Percentiles rank a stretch among this genome's conserved stretches.
Evolutionary conservation across 2,329 filamentous ascomycete genomes (phyloP).

Genomic region (Clonostachys byssicola): DNA sequence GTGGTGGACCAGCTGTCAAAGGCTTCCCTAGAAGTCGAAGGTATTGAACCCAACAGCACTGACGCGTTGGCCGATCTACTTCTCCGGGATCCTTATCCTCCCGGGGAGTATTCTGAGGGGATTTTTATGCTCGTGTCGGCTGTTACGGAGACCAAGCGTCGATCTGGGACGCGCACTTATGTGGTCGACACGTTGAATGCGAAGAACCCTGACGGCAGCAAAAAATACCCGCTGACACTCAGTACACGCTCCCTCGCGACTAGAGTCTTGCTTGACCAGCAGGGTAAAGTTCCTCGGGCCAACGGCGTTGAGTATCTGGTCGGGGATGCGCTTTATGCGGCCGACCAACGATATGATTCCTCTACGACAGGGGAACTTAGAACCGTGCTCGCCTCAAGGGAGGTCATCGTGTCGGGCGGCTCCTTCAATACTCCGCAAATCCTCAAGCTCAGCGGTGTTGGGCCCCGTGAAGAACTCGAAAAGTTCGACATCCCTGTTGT

Average conservation of each 20-base stretch:
- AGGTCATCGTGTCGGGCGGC: constrained; percentile 46
- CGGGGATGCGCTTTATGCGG: constrained; percentile 10
- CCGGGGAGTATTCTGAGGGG: no score
- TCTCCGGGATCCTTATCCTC: no score
- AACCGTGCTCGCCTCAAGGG: constrained; percentile 13
- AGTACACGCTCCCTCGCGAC: constrained; percentile 5
- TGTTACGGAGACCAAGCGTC: no score
- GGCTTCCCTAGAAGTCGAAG: no score
- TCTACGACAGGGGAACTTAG: constrained; percentile 1
- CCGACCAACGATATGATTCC: constrained; percentile 5
- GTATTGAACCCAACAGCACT: no score
- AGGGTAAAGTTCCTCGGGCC: constrained; percentile 17
- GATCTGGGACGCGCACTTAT: background rate
- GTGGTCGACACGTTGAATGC: background rate
- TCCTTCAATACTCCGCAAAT: constrained; percentile 49
- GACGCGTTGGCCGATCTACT: no score
- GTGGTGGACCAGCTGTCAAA: no score
- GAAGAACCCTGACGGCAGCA: background rate
- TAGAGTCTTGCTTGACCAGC: constrained; percentile 18
- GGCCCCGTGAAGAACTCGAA: constrained; percentile 32
- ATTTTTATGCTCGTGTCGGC: no score
- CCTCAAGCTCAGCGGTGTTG: constrained; percentile 44
- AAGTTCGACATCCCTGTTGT: constrained; percentile 35
- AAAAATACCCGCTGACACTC: constrained; percentile 3
- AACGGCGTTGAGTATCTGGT: constrained; percentile 26